Conservation (phyloP, 2,329 filamentous ascomycete genomes). For the Talaromyces sp. region DNA sequence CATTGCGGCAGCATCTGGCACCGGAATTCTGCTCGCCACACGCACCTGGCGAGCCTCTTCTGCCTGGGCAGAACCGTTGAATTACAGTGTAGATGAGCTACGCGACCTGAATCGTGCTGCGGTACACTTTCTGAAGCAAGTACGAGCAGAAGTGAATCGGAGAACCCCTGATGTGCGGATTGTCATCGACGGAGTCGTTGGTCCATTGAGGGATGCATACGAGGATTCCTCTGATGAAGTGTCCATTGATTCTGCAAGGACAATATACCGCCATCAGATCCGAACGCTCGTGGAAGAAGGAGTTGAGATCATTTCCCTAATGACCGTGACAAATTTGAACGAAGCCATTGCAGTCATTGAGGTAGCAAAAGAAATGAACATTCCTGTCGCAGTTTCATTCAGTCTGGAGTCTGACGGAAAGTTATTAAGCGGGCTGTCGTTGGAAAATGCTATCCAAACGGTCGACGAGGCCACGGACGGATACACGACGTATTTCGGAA, state of each 20-base stretch:
- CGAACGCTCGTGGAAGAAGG: slow-evolving; percentile 4
- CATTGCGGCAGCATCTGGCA: slow-evolving; percentile 5
- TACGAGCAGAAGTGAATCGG: background rate
- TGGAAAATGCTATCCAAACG: slow-evolving; percentile 1
- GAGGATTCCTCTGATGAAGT: background rate
- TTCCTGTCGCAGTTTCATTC: slow-evolving; percentile 8
- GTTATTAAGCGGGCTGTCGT: background rate
- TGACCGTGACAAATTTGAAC: slow-evolving; percentile 7
- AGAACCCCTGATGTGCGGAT: background rate
- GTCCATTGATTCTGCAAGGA: background rate
- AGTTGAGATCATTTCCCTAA: slow-evolving; percentile 3
- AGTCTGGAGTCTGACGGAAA: background rate
- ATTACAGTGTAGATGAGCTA: background rate
- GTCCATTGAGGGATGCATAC: slow-evolving; percentile 8
- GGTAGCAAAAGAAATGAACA: slow-evolving; percentile 1
- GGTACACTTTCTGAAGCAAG: background rate
- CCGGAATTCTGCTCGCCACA: slow-evolving; percentile 11
- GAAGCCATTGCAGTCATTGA: slow-evolving; percentile 8
- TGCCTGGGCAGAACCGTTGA: slow-evolving; percentile 10
- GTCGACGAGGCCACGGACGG: background rate
- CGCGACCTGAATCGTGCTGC: background rate
- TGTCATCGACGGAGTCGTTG: slow-evolving; percentile 5
- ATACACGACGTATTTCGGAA: slow-evolving; percentile 2
- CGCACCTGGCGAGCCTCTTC: slow-evolving; percentile 12
- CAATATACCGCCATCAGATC: slow-evolving; percentile 3